Evolutionary conservation across 495 filamentous ascomycete genomes (phyloP).

Genomic region (Penicillium coprophilum): DNA sequence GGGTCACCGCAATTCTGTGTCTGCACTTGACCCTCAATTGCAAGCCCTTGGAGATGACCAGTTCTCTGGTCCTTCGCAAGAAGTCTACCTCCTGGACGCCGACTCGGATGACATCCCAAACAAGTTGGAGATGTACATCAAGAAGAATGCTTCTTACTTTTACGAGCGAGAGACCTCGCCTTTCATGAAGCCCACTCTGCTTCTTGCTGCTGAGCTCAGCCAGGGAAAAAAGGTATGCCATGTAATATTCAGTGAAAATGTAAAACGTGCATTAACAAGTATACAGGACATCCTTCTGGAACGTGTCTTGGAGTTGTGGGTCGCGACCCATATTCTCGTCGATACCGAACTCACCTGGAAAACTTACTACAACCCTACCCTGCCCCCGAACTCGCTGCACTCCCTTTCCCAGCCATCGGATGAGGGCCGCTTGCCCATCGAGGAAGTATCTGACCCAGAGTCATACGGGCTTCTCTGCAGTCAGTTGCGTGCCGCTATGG

Average conservation of each 20-base stretch:
- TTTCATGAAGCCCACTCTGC: slow-evolving; percentile 66
- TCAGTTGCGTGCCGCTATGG: slow-evolving; percentile 72
- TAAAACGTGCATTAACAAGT: slow-evolving; percentile 6
- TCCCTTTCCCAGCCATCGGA: slow-evolving; percentile 42
- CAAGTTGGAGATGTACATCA: slow-evolving; percentile 70
- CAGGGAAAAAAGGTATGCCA: slow-evolving; percentile 50
- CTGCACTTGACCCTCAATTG: slow-evolving; percentile 54
- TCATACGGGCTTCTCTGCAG: slow-evolving; percentile 57
- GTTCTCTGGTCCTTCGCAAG: slow-evolving; percentile 41
- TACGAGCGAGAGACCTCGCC: slow-evolving; percentile 64
- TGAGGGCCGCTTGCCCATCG: slow-evolving; percentile 45
- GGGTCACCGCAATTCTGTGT: slow-evolving; percentile 44
- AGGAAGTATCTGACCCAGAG: slow-evolving; percentile 44
- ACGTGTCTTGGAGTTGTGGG: slow-evolving; percentile 72
- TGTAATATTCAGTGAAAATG: background rate
- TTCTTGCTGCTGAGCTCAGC: slow-evolving; percentile 55
- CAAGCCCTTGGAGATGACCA: slow-evolving; percentile 49
- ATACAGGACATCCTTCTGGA: slow-evolving; percentile 59
- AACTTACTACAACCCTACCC: slow-evolving; percentile 53
- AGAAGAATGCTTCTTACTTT: slow-evolving; percentile 59
- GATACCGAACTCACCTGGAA: slow-evolving; percentile 68
- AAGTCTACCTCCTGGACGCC: slow-evolving; percentile 60
- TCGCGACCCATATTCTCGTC: slow-evolving; percentile 68
- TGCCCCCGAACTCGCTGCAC: slow-evolving; percentile 44
- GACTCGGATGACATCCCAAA: slow-evolving; percentile 66